Evolutionary conservation across 441 rosid species (phyloP).

Genomic region (Dalechampia spathulata): DNA sequence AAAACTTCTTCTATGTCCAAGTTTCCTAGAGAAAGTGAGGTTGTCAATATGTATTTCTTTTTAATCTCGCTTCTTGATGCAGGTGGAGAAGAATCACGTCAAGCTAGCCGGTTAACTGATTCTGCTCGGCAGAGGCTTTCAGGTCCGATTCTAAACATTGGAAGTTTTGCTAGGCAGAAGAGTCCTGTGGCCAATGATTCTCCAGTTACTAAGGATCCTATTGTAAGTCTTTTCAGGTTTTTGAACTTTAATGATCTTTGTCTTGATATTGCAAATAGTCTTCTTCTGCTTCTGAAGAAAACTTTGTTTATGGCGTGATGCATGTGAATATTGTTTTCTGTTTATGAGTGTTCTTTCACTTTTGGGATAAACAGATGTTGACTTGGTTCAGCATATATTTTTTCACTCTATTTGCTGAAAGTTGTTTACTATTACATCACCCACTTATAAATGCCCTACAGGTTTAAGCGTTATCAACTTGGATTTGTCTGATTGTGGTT

Average conservation of each 20-base stretch:
- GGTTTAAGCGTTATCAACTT: too few species aligned
- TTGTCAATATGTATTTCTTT: neutral
- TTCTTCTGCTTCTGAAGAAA: too few species aligned
- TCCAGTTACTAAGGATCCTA: slow-evolving; percentile 49
- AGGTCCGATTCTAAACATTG: slow-evolving; percentile 52
- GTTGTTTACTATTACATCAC: neutral
- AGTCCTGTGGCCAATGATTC: slow-evolving; percentile 65
- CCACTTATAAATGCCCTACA: too few species aligned
- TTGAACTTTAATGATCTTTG: neutral
- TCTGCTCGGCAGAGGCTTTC: slow-evolving; percentile 55
- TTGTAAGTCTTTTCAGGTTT: slow-evolving; percentile 30
- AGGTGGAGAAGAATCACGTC: slow-evolving; percentile 68
- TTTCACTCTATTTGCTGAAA: neutral
- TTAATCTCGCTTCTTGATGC: slow-evolving; percentile 5
- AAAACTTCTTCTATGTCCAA: too few species aligned
- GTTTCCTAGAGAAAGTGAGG: too few species aligned
- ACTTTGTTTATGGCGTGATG: neutral
- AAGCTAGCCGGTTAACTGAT: slow-evolving; percentile 57
- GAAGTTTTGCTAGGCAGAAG: slow-evolving; percentile 64
- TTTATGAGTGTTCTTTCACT: neutral
- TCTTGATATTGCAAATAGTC: too few species aligned
- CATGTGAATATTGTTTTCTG: neutral
- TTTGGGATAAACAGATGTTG: neutral
- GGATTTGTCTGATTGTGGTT: too few species aligned
- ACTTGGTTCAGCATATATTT: neutral